A percentile compares a stretch with the other conserved stretches of the same genome.
phyloP scores from a whole-genome alignment of 768 basidiomycete species.

The Mycena rosella region DNA sequence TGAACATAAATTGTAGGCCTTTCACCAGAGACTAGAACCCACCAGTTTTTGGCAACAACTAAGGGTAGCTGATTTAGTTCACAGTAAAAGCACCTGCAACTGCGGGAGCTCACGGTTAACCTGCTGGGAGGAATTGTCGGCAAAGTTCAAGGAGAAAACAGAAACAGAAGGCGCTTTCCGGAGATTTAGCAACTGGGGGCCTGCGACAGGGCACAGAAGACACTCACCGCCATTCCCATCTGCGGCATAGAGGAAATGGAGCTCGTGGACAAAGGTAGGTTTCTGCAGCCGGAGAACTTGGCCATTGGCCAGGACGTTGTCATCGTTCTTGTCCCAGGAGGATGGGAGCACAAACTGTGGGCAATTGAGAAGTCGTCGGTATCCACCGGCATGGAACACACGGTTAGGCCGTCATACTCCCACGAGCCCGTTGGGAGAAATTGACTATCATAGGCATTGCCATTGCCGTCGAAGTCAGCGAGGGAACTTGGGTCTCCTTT shows the following conservation, averaged over 20 bases:
- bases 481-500: conserved; percentile 38
- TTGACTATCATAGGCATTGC: conserved; percentile 56
- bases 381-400: conserved; percentile 34
- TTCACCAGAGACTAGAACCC: too few species aligned
- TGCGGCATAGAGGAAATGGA: conserved; percentile 63
- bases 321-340: conserved; percentile 53
- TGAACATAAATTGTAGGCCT: too few species aligned
- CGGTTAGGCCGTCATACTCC: conserved; percentile 55
- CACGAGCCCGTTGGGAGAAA: conserved; percentile 56
- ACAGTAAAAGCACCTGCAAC: neutral
- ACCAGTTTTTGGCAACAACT: conserved; percentile 64
- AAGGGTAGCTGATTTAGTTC: neutral
- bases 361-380: neutral
- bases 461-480: conserved; percentile 55
- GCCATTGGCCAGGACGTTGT: conserved; percentile 60
- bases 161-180: conserved; percentile 46
- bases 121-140: conserved; percentile 49
- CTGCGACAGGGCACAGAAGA: neutral
- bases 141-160: conserved; percentile 53
- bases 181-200: neutral
- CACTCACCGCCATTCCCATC: conserved; percentile 51
- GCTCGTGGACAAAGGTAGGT: conserved; percentile 56
- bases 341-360: conserved; percentile 59
- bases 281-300: conserved; percentile 53
- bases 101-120: conserved; percentile 48